These are phyloP conservation scores for Starmera caribaea DNA, from an alignment of 805 yeast species.

Conservation along the genomic window DNA sequence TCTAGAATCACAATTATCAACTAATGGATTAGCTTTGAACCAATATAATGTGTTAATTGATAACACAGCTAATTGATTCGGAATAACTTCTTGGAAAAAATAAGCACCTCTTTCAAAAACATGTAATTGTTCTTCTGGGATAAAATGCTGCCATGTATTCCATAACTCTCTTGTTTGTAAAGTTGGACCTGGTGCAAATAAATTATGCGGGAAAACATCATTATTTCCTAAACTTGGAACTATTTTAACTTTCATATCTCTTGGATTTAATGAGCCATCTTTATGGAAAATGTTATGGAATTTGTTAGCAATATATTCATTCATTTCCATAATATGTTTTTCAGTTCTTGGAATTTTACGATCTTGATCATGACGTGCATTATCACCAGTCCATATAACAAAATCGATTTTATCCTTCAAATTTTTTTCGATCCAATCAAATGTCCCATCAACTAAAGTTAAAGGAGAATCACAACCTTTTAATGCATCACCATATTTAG, in stretches of 20 bases:
- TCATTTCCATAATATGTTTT: slow-evolving; percentile 58
- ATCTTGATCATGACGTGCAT: slow-evolving; percentile 78
- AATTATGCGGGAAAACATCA: slow-evolving; percentile 83
- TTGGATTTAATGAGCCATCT: slow-evolving; percentile 29
- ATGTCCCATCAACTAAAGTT: slow-evolving; percentile 47
- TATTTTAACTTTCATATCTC: slow-evolving; percentile 36
- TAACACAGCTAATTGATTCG: slow-evolving; percentile 65
- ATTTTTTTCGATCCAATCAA: slow-evolving; percentile 56
- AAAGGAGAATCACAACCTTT: slow-evolving; percentile 74
- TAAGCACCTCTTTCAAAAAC: slow-evolving; percentile 69
- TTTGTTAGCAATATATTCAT: slow-evolving; percentile 42
- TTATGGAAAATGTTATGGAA: slow-evolving; percentile 46
- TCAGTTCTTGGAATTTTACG: slow-evolving; percentile 68
- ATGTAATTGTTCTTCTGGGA: slow-evolving; percentile 73
- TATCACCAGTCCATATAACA: slow-evolving; percentile 88
- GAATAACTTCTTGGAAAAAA: slow-evolving; percentile 69
- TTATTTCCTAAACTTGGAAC: slow-evolving; percentile 78
- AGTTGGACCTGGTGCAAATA: slow-evolving; percentile 84
- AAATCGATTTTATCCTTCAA: slow-evolving; percentile 73
- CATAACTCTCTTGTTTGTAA: slow-evolving; percentile 71
- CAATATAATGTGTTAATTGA: slow-evolving; percentile 72
- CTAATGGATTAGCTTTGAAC: slow-evolving; percentile 71
- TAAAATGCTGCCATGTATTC: slow-evolving; percentile 61
- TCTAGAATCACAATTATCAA: slow-evolving; percentile 64
- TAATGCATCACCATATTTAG: slow-evolving; percentile 65